These are phyloP conservation scores for Nothophoma quercina DNA, from an alignment of 2,329 filamentous ascomycete genomes.

Conservation along the genomic window DNA sequence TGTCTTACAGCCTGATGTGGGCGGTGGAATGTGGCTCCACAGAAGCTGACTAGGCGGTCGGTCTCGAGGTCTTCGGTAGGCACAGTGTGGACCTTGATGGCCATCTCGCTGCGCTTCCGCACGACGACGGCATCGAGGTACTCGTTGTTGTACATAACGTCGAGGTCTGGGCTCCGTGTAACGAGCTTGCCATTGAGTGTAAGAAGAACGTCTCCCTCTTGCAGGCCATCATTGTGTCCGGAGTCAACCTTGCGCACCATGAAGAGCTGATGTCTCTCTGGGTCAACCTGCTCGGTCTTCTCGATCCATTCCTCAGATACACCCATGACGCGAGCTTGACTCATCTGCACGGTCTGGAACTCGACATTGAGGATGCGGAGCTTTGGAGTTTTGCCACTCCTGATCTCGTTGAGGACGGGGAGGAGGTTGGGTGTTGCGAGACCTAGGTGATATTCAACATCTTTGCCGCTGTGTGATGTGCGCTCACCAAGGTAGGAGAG, in stretches of 20 bases:
- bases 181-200: slow-evolving; percentile 91
- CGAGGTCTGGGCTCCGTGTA: slow-evolving; percentile 89
- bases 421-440: slow-evolving; percentile 87
- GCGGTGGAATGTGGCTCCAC: slow-evolving; percentile 89
- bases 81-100: slow-evolving; percentile 81
- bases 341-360: slow-evolving; percentile 95
- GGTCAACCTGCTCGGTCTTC: slow-evolving; percentile 86
- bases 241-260: slow-evolving; percentile 93
- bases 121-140: slow-evolving; percentile 84
- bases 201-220: slow-evolving; percentile 91
- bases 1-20: slow-evolving; percentile 96
- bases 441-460: slow-evolving; percentile 96
- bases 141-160: slow-evolving; percentile 94
- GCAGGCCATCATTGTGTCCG: slow-evolving; percentile 68
- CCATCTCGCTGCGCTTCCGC: slow-evolving; percentile 80
- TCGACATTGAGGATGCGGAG: slow-evolving; percentile 93
- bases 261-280: slow-evolving; percentile 93
- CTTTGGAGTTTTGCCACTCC: slow-evolving; percentile 78
- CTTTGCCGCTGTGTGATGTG: slow-evolving; percentile 77
- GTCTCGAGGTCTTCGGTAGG: slow-evolving; percentile 92
- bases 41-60: slow-evolving; percentile 90
- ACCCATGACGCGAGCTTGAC: slow-evolving; percentile 95
- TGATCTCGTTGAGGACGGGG: slow-evolving; percentile 87
- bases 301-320: slow-evolving; percentile 96
- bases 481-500: slow-evolving; percentile 95